These are phyloP conservation scores for Fusarium veterinarium DNA, from an alignment of 2,329 filamentous ascomycete genomes.

Conservation along the genomic window DNA sequence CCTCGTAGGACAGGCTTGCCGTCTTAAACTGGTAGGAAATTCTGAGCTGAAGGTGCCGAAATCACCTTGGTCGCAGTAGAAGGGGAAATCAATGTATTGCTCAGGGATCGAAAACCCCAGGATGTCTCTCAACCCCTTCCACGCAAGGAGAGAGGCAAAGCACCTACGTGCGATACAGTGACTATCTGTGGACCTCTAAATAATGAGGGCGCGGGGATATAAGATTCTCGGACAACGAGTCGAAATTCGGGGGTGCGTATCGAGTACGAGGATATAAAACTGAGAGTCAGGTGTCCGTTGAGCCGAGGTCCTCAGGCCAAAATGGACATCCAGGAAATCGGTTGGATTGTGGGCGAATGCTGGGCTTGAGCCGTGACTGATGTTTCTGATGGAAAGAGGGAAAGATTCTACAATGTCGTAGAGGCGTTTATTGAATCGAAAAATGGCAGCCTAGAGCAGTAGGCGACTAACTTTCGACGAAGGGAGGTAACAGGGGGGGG, in stretches of 20 bases:
- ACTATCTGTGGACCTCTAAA: conserved; percentile 36
- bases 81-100: conserved; percentile 28
- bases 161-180: conserved; percentile 40
- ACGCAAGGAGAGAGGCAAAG: conserved; percentile 40
- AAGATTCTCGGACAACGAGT: conserved; percentile 19
- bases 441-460: conserved; percentile 27
- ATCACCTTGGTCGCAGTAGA: conserved; percentile 36
- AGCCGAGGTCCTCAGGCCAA: conserved; percentile 31
- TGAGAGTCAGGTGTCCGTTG: conserved; percentile 20
- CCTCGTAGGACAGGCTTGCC: conserved; percentile 32
- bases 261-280: conserved; percentile 9
- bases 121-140: conserved; percentile 44
- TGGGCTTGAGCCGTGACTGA: conserved; percentile 6
- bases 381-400: conserved; percentile 3
- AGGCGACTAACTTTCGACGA: conserved; percentile 30
- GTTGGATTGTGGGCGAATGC: conserved; percentile 23
- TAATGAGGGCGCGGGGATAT: conserved; percentile 35
- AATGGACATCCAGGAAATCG: conserved; percentile 7
- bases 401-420: conserved; percentile 26
- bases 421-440: conserved; percentile 26
- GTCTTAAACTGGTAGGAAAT: conserved; percentile 25
- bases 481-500: conserved; percentile 13
- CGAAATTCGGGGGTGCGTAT: conserved; percentile 22
- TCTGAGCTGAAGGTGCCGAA: conserved; percentile 32
- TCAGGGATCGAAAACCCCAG: conserved; percentile 32